Percentiles rank a stretch among this genome's conserved stretches.
These are phyloP conservation scores for Oryza glaberrima DNA, from an alignment of 176 grass and related monocot species.

Conservation along the genomic window DNA sequence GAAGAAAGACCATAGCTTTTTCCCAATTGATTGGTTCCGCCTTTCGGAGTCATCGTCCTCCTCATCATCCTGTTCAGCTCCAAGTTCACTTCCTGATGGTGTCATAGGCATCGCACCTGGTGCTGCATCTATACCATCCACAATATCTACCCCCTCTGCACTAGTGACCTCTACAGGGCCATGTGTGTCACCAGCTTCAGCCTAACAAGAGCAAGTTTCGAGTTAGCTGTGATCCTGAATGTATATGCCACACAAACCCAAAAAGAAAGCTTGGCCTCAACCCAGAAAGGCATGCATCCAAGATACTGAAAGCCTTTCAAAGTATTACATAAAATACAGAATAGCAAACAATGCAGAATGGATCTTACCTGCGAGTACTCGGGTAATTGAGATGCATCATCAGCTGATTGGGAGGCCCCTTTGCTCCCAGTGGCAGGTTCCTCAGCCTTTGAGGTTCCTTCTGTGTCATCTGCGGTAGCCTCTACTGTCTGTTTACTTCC, in stretches of 20 bases:
- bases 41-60: constrained; percentile 57
- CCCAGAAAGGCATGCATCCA: not conserved
- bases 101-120: constrained; percentile 61
- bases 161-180: constrained; percentile 38
- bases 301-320: not conserved
- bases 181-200: constrained; percentile 49
- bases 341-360: constrained; percentile 2
- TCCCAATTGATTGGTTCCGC: constrained; percentile 72
- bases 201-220: constrained; percentile 14
- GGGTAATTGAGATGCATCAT: constrained; percentile 54
- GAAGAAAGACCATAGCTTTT: constrained; percentile 94
- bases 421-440: constrained; percentile 47
- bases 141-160: constrained; percentile 37
- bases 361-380: constrained; percentile 56
- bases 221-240: constrained; percentile 5
- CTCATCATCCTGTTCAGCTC: constrained; percentile 51
- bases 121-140: constrained; percentile 18
- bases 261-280: not conserved
- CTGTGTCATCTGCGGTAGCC: constrained; percentile 46
- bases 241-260: not conserved
- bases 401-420: constrained; percentile 44
- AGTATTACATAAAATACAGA: not conserved
- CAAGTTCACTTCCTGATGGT: constrained; percentile 53
- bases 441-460: constrained; percentile 69
- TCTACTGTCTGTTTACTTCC: constrained; percentile 41